Base-by-base conservation (phyloP, 164 flowering plant species). In the Kingdonia uniflora region DNA sequence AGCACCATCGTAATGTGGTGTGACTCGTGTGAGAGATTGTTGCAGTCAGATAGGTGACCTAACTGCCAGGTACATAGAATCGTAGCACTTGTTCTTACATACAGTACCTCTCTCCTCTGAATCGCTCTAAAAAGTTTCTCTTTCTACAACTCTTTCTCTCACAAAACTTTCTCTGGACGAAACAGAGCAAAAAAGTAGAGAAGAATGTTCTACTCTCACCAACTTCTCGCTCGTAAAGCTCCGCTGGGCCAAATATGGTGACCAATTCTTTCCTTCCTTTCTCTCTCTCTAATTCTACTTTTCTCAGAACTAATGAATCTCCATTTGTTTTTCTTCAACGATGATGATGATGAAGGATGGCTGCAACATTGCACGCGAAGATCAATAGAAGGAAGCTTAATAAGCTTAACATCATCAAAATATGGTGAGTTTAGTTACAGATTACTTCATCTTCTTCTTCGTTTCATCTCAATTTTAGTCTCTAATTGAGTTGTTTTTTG, bases 191-290 rank as follows among this genome's bases (percentile, higher is more conserved):
- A n/a, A n/a, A n/a, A n/a, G n/a, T n/a, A n/a, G n/a, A n/a, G n/a
- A n/a, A n/a, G n/a, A n/a, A 88, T 92, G 99, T 92, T 92, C 63
- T 92, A 81, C 85, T 94, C 95, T 11, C 95, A 83, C 55, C 96
- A 94, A 71, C 81, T 94, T 5, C 82, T 92, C 0, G 95, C 97
- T 45, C 80, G 97, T 42, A 92, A 94, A 68, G 91, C 89, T 25
- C 83, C 96, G 12, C 78, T 86, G 0, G 97, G 99, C 23, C 97
- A 89, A 65, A 88, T 88, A 49, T 94, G 99, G 57, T 66, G 15
- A n/a, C n/a, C n/a, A 16, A 25, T 14, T 39, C 0, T 29, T 29
- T 53, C 19, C 0, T 1, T 13, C 2, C 8, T 25, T 51, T 23
- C 40, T 3, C 12, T 19, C 42, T 60, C 21, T 43, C 33, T 29